Evolutionary conservation across 306 rosid genomes (phyloP).

Genomic region (Oemleria cerasiformis): DNA sequence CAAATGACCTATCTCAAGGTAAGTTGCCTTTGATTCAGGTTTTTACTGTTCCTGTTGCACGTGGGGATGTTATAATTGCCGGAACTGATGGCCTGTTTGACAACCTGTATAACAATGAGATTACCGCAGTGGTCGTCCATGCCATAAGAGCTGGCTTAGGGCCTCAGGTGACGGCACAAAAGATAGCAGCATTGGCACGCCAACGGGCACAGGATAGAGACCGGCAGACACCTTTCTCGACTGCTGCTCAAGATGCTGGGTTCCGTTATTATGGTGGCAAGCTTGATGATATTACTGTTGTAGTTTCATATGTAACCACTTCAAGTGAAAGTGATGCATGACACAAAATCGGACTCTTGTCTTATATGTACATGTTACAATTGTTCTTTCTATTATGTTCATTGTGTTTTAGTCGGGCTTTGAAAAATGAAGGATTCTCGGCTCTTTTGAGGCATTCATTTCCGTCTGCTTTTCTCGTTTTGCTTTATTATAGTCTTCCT

Average conservation of each 20-base stretch:
- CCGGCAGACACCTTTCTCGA: slow-evolving; percentile 92
- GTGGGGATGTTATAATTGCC: slow-evolving; percentile 79
- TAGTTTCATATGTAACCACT: slow-evolving; percentile 65
- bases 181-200: slow-evolving; percentile 95
- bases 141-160: slow-evolving; percentile 73
- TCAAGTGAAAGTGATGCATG: slow-evolving; percentile 30
- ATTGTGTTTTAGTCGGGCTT: neutral
- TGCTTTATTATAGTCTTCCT: no score
- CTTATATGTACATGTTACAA: neutral
- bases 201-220: slow-evolving; percentile 84
- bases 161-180: slow-evolving; percentile 92
- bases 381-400: neutral
- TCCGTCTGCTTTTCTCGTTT: no score
- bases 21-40: slow-evolving; percentile 52
- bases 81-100: slow-evolving; percentile 96
- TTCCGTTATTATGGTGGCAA: slow-evolving; percentile 89
- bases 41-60: slow-evolving; percentile 76
- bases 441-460: no score
- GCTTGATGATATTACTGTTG: slow-evolving; percentile 92
- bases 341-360: neutral
- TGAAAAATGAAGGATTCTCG: no score
- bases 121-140: slow-evolving; percentile 88
- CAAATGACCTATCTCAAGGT: neutral
- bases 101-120: slow-evolving; percentile 85
- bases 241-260: slow-evolving; percentile 99